Evolutionary conservation across 1,284 basidiomycete genomes (phyloP).

Genomic region (Moniliophthora roreri): DNA sequence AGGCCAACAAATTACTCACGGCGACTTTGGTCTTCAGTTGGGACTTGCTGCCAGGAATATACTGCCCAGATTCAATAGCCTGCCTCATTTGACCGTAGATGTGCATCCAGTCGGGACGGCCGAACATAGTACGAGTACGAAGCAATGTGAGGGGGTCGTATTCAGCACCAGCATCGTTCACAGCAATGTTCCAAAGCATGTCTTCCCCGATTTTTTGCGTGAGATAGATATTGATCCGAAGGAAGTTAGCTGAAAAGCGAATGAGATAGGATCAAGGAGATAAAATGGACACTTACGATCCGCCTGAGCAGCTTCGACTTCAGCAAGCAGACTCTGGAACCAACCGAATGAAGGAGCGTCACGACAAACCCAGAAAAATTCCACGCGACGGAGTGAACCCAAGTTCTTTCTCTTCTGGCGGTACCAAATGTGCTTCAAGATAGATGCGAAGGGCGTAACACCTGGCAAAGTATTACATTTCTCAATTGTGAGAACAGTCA

Average conservation of each 20-base stretch:
- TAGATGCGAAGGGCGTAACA: constrained; percentile 88
- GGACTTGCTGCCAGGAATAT: constrained; percentile 73
- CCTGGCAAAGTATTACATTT: constrained; percentile 36
- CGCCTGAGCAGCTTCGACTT: constrained; percentile 81
- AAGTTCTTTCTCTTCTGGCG: constrained; percentile 75
- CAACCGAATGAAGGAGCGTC: constrained; percentile 90
- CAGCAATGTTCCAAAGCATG: constrained; percentile 87
- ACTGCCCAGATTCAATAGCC: constrained; percentile 77
- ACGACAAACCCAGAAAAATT: constrained; percentile 91
- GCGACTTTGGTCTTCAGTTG: constrained; percentile 81
- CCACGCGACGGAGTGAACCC: constrained; percentile 78
- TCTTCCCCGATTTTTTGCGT: constrained; percentile 84
- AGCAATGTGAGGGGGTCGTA: constrained; percentile 86
- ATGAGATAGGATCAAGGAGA: constrained; percentile 7
- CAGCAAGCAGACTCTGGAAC: constrained; percentile 85
- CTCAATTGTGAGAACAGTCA: constrained; percentile 2
- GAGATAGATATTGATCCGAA: constrained; percentile 87
- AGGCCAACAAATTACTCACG: constrained; percentile 41
- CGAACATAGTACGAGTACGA: constrained; percentile 83
- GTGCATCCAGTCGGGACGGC: constrained; percentile 82
- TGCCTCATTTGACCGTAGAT: constrained; percentile 73
- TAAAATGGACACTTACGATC: constrained; percentile 62
- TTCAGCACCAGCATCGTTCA: constrained; percentile 80
- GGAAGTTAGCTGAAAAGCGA: constrained; percentile 68
- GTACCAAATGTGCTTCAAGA: constrained; percentile 93